Evolutionary conservation across 305 asterid species (phyloP).

Genomic region (Rubia balearica): DNA sequence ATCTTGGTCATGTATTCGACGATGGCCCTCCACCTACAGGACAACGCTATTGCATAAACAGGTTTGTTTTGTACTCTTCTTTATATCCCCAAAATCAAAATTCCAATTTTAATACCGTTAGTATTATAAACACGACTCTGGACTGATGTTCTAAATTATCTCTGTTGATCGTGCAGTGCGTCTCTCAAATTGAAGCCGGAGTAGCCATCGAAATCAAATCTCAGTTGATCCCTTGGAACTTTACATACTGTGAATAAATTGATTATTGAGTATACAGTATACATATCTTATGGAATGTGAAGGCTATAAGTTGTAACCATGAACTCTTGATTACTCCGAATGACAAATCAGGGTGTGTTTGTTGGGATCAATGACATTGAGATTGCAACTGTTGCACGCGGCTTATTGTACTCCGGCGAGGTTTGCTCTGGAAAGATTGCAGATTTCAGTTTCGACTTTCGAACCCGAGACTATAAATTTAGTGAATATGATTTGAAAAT

Average conservation of each 20-base stretch:
- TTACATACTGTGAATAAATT: neutral
- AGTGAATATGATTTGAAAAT: no score
- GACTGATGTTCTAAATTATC: neutral
- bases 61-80: conserved; percentile 35
- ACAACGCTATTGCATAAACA: conserved; percentile 78
- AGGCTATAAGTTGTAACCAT: neutral
- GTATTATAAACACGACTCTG: neutral
- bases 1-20: conserved; percentile 80
- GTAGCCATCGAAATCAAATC: conserved; percentile 11
- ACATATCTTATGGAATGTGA: neutral
- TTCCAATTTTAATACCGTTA: neutral
- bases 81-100: neutral
- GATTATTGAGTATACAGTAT: neutral
- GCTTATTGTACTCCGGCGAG: no score
- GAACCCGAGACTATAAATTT: no score
- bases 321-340: neutral
- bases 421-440: no score
- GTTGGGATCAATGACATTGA: no score
- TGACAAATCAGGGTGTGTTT: neutral
- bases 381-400: no score
- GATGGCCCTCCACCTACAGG: conserved; percentile 92
- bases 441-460: no score
- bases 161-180: conserved; percentile 37
- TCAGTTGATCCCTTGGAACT: neutral
- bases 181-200: conserved; percentile 54